Base-by-base conservation (phyloP, 2,329 filamentous ascomycete genomes). In the Hypoxylon sp. region DNA sequence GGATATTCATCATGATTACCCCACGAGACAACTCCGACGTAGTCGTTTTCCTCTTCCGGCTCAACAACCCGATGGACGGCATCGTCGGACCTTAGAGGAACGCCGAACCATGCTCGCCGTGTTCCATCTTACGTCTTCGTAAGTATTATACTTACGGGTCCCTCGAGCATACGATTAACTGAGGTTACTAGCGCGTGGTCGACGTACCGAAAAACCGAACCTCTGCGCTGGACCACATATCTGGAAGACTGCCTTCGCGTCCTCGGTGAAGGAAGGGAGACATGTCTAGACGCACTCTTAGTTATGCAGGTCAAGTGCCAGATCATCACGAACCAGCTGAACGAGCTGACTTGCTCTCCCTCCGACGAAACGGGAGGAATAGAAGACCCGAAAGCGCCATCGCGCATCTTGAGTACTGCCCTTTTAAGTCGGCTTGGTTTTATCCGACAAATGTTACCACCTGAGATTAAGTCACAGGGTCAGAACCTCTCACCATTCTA, bases 91-190 rank as follows among this genome's bases (percentile, higher is more conserved):
- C 4, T 46, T 71, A 33, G 72, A 74, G 51, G 72, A 74, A 47
- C 69, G 70, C 8, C 56, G 72, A 10, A 70, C 71, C 3, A 72
- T 74, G 13, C 54, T 74, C 3, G 71, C 72, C 5, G 53, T 74
- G 3, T 74, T 65, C 24, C 75, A 76, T 56, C 48, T 79, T 17
- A 73, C 75, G 19, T 78, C 76, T 31, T 55, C 72, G 76, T 78
- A 56, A 67, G 75, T 50, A 14, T n/a, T 42, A 9, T 22, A 50
- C 17, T 44, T 46, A 57, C 5, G 42, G 9, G 29, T 24, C 19
- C n/a, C 31, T 19, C 37, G 14, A 14, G n/a, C 17, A 14, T 9
- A 9, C 8, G 56, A 13, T 42, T 63, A 50, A 69, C 19, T 19
- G 5, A 51, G 26, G 5, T n/a, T 5, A 67, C 46, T 51, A 78